Base-by-base conservation (phyloP, 2,329 filamentous ascomycete species). In the Elsinoe batatas region DNA sequence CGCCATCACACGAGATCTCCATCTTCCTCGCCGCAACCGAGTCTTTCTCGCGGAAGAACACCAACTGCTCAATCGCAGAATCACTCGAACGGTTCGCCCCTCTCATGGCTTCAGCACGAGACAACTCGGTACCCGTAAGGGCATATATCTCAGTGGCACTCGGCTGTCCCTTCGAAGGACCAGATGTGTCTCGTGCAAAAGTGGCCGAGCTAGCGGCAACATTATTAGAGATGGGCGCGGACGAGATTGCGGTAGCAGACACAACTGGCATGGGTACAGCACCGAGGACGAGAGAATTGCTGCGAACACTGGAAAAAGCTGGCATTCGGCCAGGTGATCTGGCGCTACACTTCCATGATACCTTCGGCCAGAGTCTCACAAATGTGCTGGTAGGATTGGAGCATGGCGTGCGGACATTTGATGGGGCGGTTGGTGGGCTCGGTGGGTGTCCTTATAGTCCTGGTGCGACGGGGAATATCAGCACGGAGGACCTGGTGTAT, bases 181-280 rank as follows among this genome's bases (percentile, higher is more conserved):
- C 81, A 0, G 74, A 83, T 55, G 78, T 82, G 1, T 71, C 78
- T 36, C 80, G 81, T 0, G 72, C 78, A 61, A 77, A 76, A 56
- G 82, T 85, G 2, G 81, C 82, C 2, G 78, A 81, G 26, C 73
- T 85, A 20, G 81, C 81, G 75, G 58, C 82, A 76, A 64, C 72
- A 5, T 69, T 95, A 49, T 76, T 95, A 1, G 87, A 91, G 65
- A 87, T 91, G 76, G 91, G 91, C 15, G 91, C 88, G 17, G 88
- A 95, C 65, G 89, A 95, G 75, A 90, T 96, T 62, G 87, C 87
- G 1, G 79, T 95, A 0, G 90, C 89, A 5, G 91, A 95, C 65
- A 96, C 91, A 0, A 91, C 90, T 0, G 91, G 91, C 15, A 90
- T 94, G 79, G 91, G 90, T 32, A 94, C 88, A 0, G 84, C 83